Conservation (phyloP, 2,329 filamentous ascomycete species). For the Fusarium sp. region DNA sequence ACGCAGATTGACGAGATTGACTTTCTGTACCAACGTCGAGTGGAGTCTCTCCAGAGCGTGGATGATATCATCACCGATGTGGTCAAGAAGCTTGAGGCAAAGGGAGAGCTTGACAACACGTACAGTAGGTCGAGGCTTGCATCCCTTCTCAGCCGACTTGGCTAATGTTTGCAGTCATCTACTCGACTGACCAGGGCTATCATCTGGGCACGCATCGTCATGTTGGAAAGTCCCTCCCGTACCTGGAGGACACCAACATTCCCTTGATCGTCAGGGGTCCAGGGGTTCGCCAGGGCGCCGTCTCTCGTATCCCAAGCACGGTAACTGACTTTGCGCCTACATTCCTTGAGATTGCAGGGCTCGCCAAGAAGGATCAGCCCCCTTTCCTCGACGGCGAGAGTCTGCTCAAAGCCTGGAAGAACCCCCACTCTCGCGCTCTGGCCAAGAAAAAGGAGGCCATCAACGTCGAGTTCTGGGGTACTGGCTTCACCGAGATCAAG, state of each 20-base stretch:
- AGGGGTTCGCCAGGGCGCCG: conserved; percentile 30
- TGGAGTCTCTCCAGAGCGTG: conserved; percentile 32
- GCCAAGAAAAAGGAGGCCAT: conserved; percentile 6
- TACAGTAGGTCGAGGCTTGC: conserved; percentile 10
- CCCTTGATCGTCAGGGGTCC: conserved; percentile 46
- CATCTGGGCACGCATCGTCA: conserved; percentile 42
- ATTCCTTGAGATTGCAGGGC: conserved; percentile 41
- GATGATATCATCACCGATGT: conserved; percentile 50
- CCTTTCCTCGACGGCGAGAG: conserved; percentile 45
- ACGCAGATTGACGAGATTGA: neutral
- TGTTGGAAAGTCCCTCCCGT: conserved; percentile 42
- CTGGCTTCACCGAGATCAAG: too few species aligned
- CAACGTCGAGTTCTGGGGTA: conserved; percentile 9
- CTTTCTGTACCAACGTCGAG: neutral
- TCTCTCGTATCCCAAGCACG: conserved; percentile 34
- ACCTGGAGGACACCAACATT: conserved; percentile 46
- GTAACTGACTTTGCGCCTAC: conserved; percentile 46
- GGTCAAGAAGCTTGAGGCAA: conserved; percentile 41
- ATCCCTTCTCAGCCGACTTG: neutral
- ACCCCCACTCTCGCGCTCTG: neutral
- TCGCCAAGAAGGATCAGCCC: conserved; percentile 31
- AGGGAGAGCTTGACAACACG: conserved; percentile 40
- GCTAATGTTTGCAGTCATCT: neutral
- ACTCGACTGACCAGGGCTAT: conserved; percentile 44
- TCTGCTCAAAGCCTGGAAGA: conserved; percentile 42